Evolutionary conservation across 2,329 filamentous ascomycete species (phyloP).

Genomic region (Cercospora sojina): DNA sequence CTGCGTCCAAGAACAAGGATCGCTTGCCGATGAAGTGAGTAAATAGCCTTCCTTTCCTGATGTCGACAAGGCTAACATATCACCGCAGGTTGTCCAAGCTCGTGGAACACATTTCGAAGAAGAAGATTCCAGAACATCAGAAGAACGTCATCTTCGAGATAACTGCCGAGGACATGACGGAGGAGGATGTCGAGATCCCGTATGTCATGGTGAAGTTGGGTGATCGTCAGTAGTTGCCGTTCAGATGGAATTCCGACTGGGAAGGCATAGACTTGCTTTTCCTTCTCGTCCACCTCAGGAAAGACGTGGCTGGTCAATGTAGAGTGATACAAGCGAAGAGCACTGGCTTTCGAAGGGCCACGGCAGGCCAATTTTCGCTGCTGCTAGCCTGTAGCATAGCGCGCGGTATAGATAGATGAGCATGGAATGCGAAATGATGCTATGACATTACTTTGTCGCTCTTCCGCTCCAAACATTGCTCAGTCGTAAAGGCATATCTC

Average conservation of each 20-base stretch:
- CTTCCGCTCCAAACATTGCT: not conserved
- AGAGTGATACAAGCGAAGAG: not conserved
- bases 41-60: not conserved
- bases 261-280: not conserved
- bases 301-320: not conserved
- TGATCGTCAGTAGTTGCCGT: conserved; percentile 38
- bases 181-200: conserved; percentile 94
- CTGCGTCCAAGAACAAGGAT: conserved; percentile 77
- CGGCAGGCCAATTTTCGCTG: not conserved
- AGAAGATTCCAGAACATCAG: conserved; percentile 84
- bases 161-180: conserved; percentile 81
- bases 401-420: not conserved
- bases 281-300: not conserved
- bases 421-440: not conserved
- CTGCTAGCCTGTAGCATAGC: not conserved
- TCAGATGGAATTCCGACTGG: not conserved
- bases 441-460: not conserved
- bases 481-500: not conserved
- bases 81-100: conserved; percentile 74
- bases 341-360: not conserved
- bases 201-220: conserved; percentile 85
- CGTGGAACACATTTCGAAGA: conserved; percentile 86
- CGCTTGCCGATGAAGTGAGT: conserved; percentile 69
- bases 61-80: not conserved
- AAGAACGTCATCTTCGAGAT: conserved; percentile 97